Base-by-base conservation (phyloP, 2,329 filamentous ascomycete species). In the Ophiostoma perfectum region DNA sequence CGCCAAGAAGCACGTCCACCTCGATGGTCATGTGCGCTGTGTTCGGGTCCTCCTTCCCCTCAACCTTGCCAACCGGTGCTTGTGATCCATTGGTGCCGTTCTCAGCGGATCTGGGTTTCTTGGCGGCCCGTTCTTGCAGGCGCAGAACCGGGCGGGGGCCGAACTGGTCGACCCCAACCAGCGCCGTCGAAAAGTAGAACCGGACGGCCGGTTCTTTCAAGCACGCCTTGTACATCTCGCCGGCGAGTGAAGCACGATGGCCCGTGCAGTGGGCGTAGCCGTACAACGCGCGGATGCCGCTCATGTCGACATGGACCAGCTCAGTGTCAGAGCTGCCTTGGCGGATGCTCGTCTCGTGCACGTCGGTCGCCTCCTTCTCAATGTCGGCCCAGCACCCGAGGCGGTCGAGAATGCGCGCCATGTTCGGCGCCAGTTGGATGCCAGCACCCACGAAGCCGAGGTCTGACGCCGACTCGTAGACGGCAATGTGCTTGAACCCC, bases 381-480 rank as follows among this genome's bases (percentile, higher is more conserved):
- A 95, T 91, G 16, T 83, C 81, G 18, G 83, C 78, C 90, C 91
- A 94, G 69, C 90, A 89, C 9, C 88, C 91, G 52, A 93, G 79
- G 14, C 83, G 81, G 74, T 92, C 88, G 12, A 95, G 82, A 8
- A 95, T 90, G 2, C 90, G 85, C 3, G 88, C 88, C 84, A 94
- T 90, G 72, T 95, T 96, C 0, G 91, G 91, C 0, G 91, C 90
- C 69, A 94, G 82, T 76, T 96, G 92, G 72, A 95, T 94, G 5
- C 92, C 92, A 1, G 92, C 92, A 38, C 92, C 92, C 0, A 94
- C 90, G 73, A 94, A 94, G 5, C 91, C 91, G 4, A 94, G 82
- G 72, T 87, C 85, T 4, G 88, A 85, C 0, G 90, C 90, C 47
- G 83, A 85, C 76, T 94, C 91, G 76, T 88, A 94, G 66, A 94